Evolutionary conservation across 495 filamentous ascomycete species (phyloP), one percentile per base, ranked within the genome.

Genomic region (Aspergillus leporis): DNA sequence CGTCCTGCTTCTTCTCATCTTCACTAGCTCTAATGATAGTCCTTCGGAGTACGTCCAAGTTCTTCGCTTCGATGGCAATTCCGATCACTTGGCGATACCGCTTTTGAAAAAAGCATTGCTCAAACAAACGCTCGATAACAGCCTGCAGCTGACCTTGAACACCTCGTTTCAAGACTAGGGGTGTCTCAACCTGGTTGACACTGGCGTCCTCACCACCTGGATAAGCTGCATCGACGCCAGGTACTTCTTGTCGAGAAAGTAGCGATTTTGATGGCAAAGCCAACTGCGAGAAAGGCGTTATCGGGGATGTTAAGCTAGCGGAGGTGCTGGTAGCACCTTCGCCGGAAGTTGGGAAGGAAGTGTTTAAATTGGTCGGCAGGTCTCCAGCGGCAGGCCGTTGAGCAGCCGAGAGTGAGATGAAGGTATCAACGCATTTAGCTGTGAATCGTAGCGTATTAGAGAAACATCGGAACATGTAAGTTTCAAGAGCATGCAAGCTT

Each of bases 71-170:
- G 38, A 99, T 88, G 13, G 95, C 94, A 59, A 99, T 97, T 52
- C 95, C 95, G 58, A 99, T 93, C n/a, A 98, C 95, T 72, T 98
- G 95, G 57, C 91, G 85, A 76, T 97, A 99, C 51, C 91, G 86
- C 56, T 88, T 91, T 64, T 91, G 86, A 56, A 83, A 78, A 67
- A 96, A 90, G 74, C 94, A 97, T 69, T 84, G 89, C 74, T 97
- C 90, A 62, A 99, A 98, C 49, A 99, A 76, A 25, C 90, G 83
- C 70, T 96, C 86, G 56, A 98, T 93, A 23, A 96, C 85, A 28
- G 75, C 72, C 61, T 97, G 88, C 55, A 99, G 77, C 41, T 88
- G 89, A 23, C 82, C 80, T 68, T 93, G 87, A 5, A 86, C 81
- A 53, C 75, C 77, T 54, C 79, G 71, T 57, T 81, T 78, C 47